These are phyloP conservation scores for Oemleria cerasiformis DNA, from an alignment of 306 rosid species.

Conservation along the genomic window DNA sequence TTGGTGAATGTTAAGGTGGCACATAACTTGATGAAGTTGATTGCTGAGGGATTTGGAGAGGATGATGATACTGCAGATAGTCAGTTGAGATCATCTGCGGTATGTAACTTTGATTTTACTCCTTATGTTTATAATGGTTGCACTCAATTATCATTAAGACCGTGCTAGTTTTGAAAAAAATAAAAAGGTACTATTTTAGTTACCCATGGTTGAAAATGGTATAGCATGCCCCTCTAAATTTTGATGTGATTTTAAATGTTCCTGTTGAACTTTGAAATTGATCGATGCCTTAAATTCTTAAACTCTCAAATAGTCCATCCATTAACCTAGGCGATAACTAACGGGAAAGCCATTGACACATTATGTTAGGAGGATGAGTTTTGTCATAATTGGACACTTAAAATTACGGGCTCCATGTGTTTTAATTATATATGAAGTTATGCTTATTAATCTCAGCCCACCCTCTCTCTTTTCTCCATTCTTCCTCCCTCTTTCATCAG, in stretches of 20 bases:
- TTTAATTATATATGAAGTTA: background rate
- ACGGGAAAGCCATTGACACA: conserved; percentile 25
- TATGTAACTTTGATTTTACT: conserved; percentile 44
- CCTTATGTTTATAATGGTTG: background rate
- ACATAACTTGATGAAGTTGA: conserved; percentile 93
- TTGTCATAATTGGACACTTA: background rate
- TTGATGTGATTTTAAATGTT: background rate
- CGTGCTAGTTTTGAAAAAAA: no score
- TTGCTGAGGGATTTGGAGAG: conserved; percentile 99
- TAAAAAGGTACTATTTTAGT: background rate
- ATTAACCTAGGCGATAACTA: background rate
- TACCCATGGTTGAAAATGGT: background rate
- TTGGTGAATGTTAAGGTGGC: conserved; percentile 94
- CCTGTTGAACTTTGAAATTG: background rate
- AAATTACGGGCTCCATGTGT: background rate
- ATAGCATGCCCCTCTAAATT: background rate
- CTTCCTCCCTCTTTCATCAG: background rate
- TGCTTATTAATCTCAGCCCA: background rate
- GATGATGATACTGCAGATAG: conserved; percentile 74
- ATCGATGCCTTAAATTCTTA: no score
- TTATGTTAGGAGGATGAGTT: background rate
- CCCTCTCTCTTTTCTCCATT: background rate
- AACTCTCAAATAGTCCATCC: background rate
- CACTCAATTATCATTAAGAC: background rate
- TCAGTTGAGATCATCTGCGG: conserved; percentile 97